Evolutionary conservation across 2,329 filamentous ascomycete genomes (phyloP).

Genomic region (Cordyceps fumosorosea): DNA sequence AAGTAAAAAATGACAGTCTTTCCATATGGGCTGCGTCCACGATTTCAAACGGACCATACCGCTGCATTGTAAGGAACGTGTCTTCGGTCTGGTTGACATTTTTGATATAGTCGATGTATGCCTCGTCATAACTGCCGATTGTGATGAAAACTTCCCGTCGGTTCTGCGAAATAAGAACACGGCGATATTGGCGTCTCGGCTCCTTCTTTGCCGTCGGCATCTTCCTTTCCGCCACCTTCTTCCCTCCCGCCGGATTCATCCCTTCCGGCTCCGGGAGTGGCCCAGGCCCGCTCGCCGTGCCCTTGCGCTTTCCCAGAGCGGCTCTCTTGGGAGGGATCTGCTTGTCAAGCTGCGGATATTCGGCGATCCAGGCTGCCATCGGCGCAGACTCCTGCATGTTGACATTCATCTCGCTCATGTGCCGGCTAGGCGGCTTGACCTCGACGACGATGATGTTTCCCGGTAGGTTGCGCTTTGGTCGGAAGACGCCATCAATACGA

Average conservation of each 20-base stretch:
- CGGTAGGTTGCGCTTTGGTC: background rate
- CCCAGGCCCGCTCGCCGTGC: background rate
- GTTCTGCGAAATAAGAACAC: background rate
- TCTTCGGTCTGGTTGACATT: background rate
- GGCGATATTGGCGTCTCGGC: background rate
- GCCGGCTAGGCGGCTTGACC: background rate
- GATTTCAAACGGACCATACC: background rate
- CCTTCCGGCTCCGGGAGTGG: background rate
- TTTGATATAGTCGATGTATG: background rate
- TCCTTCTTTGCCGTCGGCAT: background rate
- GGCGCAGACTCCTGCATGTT: background rate
- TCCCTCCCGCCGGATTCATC: too few relatives aligned
- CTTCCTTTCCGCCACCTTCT: too few relatives aligned
- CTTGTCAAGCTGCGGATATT: background rate
- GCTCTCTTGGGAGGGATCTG: background rate
- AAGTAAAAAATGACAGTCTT: background rate
- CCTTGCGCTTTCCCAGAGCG: background rate
- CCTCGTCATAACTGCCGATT: background rate
- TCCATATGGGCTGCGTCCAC: background rate
- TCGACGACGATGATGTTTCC: background rate
- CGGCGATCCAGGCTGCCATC: background rate
- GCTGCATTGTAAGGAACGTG: background rate
- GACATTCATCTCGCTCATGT: background rate
- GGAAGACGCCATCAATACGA: background rate
- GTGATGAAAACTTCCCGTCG: background rate